phyloP scores from a whole-genome alignment of 1,284 basidiomycete genomes.

The Tilletia walkeri region DNA sequence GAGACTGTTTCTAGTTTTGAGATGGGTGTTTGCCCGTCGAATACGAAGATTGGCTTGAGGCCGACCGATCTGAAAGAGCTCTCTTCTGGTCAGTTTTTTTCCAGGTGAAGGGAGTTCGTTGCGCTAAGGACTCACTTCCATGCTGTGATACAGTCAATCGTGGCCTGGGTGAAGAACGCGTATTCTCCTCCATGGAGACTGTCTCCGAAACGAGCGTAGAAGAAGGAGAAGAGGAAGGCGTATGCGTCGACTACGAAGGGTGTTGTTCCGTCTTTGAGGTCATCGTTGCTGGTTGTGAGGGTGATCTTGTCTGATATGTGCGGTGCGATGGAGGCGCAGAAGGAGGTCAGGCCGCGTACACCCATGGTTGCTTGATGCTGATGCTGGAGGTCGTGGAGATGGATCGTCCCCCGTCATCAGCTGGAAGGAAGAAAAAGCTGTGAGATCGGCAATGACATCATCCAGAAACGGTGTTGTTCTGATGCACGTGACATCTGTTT shows the following conservation, averaged over 20 bases:
- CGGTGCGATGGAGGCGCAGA: conserved; percentile 29
- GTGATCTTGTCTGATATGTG: conserved; percentile 32
- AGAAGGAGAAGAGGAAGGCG: conserved; percentile 43
- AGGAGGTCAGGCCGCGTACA: conserved; percentile 39
- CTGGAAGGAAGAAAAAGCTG: too few species aligned
- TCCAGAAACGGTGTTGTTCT: too few species aligned
- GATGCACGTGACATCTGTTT: too few species aligned
- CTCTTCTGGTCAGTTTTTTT: neutral
- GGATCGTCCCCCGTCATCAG: too few species aligned
- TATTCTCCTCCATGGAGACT: conserved; percentile 25
- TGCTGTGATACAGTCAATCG: conserved; percentile 11
- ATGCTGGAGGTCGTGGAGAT: neutral
- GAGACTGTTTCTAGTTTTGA: conserved; percentile 37
- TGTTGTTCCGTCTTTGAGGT: neutral
- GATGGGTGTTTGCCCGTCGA: conserved; percentile 40
- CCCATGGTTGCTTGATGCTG: conserved; percentile 27
- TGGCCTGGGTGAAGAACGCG: neutral
- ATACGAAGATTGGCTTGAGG: conserved; percentile 43
- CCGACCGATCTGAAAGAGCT: conserved; percentile 22
- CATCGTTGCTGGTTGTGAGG: neutral
- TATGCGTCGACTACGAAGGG: conserved; percentile 41
- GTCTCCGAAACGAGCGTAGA: conserved; percentile 36
- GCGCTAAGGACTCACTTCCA: conserved; percentile 20
- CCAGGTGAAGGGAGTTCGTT: conserved; percentile 20
- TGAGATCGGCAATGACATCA: too few species aligned